phyloP scores from a whole-genome alignment of 257 asterid species.

The Nicotiana sylvestris region DNA sequence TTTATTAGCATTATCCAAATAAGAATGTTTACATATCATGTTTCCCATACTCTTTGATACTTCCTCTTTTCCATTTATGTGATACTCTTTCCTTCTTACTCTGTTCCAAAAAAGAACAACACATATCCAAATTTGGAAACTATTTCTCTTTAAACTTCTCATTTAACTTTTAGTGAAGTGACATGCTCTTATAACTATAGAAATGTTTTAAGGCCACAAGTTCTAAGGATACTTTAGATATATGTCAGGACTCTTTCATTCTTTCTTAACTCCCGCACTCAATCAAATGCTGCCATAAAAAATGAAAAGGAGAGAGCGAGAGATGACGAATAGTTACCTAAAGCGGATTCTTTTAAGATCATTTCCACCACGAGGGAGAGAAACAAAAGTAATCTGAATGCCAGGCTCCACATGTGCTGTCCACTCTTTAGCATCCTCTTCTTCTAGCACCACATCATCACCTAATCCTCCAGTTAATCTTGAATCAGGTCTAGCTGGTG shows the following conservation, averaged over 20 bases:
- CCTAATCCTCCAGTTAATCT: conserved; percentile 29
- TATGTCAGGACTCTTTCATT: background rate
- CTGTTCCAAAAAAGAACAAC: background rate
- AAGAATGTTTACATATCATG: background rate
- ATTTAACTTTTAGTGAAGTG: background rate
- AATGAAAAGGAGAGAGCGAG: background rate
- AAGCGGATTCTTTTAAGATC: conserved; percentile 85
- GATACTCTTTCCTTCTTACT: background rate
- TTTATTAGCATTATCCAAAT: background rate
- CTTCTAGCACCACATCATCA: conserved; percentile 37
- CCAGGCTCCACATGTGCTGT: conserved; percentile 92
- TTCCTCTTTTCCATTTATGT: background rate
- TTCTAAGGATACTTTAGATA: background rate
- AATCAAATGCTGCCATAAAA: background rate
- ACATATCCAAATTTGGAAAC: background rate
- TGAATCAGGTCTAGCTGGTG: conserved; percentile 29
- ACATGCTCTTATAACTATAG: background rate
- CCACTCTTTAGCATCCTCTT: conserved; percentile 69
- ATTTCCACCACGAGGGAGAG: conserved; percentile 78
- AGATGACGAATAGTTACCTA: conserved; percentile 38
- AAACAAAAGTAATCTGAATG: conserved; percentile 68
- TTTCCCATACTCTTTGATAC: background rate
- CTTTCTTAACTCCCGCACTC: background rate
- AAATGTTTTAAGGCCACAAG: background rate
- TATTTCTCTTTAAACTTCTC: background rate